These are phyloP conservation scores for Aspergillus haitiensis DNA, from an alignment of 495 filamentous ascomycete species.

Conservation along the genomic window DNA sequence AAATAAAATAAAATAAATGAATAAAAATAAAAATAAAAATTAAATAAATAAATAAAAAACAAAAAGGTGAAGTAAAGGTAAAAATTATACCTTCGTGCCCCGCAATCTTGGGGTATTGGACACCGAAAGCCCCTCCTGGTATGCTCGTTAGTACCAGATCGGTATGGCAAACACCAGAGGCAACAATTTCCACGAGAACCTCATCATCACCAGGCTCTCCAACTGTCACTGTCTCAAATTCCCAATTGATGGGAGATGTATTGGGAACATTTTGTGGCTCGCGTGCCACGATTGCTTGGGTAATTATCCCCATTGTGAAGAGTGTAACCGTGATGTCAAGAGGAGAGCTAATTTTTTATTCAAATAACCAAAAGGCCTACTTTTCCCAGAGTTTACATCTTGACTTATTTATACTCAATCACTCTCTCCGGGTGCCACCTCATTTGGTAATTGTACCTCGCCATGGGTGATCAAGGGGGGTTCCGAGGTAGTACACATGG, in stretches of 20 bases:
- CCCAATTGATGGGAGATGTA: constrained; percentile 18
- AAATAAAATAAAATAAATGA: not conserved
- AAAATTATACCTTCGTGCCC: constrained; percentile 30
- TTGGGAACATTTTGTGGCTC: constrained; percentile 13
- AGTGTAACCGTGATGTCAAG: not conserved
- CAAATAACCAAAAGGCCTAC: too few species aligned
- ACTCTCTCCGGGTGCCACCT: too few species aligned
- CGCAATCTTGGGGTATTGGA: constrained; percentile 27
- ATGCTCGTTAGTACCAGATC: constrained; percentile 30
- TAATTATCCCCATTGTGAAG: not conserved
- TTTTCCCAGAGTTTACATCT: too few species aligned
- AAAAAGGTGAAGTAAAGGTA: not conserved
- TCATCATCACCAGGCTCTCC: constrained; percentile 33
- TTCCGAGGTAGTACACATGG: too few species aligned
- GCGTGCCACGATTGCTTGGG: constrained; percentile 26
- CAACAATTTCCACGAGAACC: constrained; percentile 40
- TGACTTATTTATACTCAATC: too few species aligned
- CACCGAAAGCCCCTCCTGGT: constrained; percentile 11
- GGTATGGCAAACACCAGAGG: constrained; percentile 45
- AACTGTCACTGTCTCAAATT: constrained; percentile 32
- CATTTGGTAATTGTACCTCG: too few species aligned
- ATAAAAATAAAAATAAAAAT: not conserved
- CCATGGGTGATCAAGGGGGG: too few species aligned
- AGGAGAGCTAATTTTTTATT: too few species aligned
- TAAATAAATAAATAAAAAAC: not conserved